Base-by-base conservation (phyloP, 805 yeast species). In the Ogataea minuta region DNA sequence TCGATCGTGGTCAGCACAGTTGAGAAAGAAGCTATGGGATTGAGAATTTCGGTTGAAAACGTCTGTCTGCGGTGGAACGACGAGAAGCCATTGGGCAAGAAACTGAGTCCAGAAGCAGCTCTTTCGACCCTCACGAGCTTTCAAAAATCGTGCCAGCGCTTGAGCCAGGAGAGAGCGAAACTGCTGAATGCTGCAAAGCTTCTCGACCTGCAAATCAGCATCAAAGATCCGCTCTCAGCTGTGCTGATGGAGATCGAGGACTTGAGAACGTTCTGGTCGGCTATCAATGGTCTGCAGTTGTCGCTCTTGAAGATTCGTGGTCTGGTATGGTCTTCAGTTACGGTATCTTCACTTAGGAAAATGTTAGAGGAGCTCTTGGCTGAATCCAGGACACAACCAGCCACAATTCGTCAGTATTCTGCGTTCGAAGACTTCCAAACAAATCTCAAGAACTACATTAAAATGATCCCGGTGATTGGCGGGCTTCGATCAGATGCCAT, bases 401-500 rank as follows among this genome's bases (percentile, higher is more conserved):
- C 70, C 0, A 67, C 73, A 11, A 68, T 82, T 17, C 68, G 86
- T 6, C 88, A 79, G 45, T 83, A 85, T 55, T 66, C 79, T 0
- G 89, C 90, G 0, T 81, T 81, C 56, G 81, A 76, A 45, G 71
- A 72, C 13, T 66, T 81, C n/a, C 79, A 77, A 45, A 56, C 54
- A 7, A 45, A 48, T 1, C 56, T 84, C 7, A 74, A 73, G 32
- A 56, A 57, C 2, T 50, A 70, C 31, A 48, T 74, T 10, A 62
- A 68, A 39, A 52, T 69, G 20, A 55, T 64, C 26, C 56, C 72
- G 1, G 28, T 69, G 6, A 25, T 83, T 1, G 45, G 57, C 2
- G 74, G 71, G 3, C 60, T 87, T 40, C 75, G 72, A 40, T 72
- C 79, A 4, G 82, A 72, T 0, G 71, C 77, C 0, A 59, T 90